Evolutionary conservation across 1,139 yeast genomes (phyloP), one percentile per base, ranked within the genome.

Genomic region (Saccharomyces hybrid): DNA sequence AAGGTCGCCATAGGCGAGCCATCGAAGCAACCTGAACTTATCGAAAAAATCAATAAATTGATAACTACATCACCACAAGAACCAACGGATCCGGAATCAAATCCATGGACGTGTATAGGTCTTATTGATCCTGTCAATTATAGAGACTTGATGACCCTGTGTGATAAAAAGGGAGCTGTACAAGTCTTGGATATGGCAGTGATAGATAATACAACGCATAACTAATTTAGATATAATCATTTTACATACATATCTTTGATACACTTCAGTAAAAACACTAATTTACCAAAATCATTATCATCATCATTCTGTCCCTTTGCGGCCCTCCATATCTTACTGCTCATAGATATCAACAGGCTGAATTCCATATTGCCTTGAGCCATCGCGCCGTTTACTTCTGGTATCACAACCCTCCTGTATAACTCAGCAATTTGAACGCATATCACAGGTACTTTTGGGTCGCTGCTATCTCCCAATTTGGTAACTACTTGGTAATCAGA

Each of bases 121-220:
- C 77, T 88, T 48, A 88, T 93, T 42, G 98, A 93, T 69, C 99
- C 99, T 0, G 89, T 90, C 23, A 82, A 82, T 62, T 93, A 89
- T 68, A 80, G 93, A 61, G 82, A 85, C 52, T 64, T 85, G 9
- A 78, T 88, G 13, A 80, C 78, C 53, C 64, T 73, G 23, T 83
- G 83, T 34, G 77, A 76, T 57, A 78, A 83, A 16, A 75, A 75
- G 56, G 79, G 81, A 4, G 82, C 91, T 1, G 76, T 93, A 7
- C 98, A 93, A 67, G 95, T 93, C 13, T 73, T 93, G 57, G 97
- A 90, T 61, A 85, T 89, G 84, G 95, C 96, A 8, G 96, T 89
- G 11, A 77, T 87, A 26, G 84, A 83, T 61, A 87, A 85, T 57
- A 76, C 78, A 23, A 80, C 50, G 27, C 29, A 49, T 25, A 25